A percentile compares a stretch with the other conserved stretches of the same genome.
phyloP scores from a whole-genome alignment of 169 alveolate species.

The Cystoisospora suis region DNA sequence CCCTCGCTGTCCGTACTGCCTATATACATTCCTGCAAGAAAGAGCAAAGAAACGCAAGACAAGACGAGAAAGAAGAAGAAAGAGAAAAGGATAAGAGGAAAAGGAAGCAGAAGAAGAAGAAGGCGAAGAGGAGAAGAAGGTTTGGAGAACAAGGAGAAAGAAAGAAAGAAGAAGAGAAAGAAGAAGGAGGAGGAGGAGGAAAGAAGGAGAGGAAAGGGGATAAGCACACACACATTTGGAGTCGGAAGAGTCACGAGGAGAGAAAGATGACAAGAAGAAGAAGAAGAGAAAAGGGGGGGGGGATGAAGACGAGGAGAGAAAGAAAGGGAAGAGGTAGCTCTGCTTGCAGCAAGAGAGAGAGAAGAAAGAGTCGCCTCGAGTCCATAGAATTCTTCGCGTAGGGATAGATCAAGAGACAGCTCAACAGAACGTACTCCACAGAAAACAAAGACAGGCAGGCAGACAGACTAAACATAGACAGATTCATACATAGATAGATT shows the following conservation, averaged over 20 bases:
- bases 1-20: slow-evolving; percentile 82
- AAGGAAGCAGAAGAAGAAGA: not conserved
- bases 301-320: not conserved
- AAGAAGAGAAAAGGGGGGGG: not conserved
- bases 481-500: too few relatives aligned
- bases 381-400: not conserved
- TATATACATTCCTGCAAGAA: slow-evolving; percentile 79
- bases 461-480: too few relatives aligned
- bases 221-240: not conserved
- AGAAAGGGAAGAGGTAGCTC: not conserved
- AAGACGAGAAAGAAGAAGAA: not conserved
- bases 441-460: not conserved
- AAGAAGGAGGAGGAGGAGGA: not conserved
- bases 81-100: not conserved
- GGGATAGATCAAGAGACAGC: not conserved
- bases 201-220: not conserved
- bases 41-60: not conserved
- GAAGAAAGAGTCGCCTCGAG: not conserved
- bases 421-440: not conserved
- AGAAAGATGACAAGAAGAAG: not conserved
- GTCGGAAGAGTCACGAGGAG: not conserved
- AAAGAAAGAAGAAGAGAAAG: not conserved
- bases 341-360: not conserved
- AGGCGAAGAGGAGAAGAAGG: not conserved
- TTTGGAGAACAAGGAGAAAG: not conserved